A percentile compares a stretch with the other conserved stretches of the same genome.
Evolutionary conservation across 2,329 filamentous ascomycete genomes (phyloP).

Genomic region (Dendryphion nanum): DNA sequence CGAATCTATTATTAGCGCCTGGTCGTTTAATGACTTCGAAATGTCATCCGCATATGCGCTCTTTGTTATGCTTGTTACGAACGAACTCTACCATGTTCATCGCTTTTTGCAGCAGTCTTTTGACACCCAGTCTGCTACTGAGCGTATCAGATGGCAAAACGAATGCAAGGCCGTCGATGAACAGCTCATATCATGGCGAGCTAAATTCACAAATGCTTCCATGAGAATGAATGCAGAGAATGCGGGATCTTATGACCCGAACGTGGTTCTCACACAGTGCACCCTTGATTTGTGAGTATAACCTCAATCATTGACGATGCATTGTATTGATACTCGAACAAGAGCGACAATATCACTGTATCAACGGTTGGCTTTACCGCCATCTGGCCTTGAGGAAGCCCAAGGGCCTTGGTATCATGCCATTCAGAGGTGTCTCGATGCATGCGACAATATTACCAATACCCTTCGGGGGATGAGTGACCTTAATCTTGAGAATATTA

Average conservation of each 20-base stretch:
- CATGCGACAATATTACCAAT: conserved; percentile 23
- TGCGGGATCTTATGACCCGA: conserved; percentile 18
- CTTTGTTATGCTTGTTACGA: conserved; percentile 23
- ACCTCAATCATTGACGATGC: too few relatives aligned
- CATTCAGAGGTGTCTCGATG: conserved; percentile 26
- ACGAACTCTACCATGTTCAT: conserved; percentile 24
- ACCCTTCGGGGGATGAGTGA: conserved; percentile 18
- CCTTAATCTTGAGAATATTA: conserved; percentile 18
- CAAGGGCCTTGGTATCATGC: conserved; percentile 27
- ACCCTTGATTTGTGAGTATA: conserved; percentile 19
- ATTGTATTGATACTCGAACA: too few relatives aligned
- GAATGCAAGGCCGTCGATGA: conserved; percentile 23
- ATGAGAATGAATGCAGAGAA: conserved; percentile 12
- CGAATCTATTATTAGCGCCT: conserved; percentile 17
- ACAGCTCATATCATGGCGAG: conserved; percentile 19
- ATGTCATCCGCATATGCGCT: conserved; percentile 22
- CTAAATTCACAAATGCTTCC: conserved; percentile 17
- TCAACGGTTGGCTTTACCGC: conserved; percentile 18
- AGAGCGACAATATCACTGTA: conserved; percentile 24
- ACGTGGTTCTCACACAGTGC: conserved; percentile 21
- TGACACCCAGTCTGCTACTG: conserved; percentile 18
- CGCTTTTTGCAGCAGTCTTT: conserved; percentile 24
- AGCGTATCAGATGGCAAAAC: conserved; percentile 19
- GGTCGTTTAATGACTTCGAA: conserved; percentile 17
- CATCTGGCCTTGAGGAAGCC: conserved; percentile 15